Evolutionary conservation across 1,139 yeast genomes (phyloP).

Genomic region (Candida tetrigidarum): DNA sequence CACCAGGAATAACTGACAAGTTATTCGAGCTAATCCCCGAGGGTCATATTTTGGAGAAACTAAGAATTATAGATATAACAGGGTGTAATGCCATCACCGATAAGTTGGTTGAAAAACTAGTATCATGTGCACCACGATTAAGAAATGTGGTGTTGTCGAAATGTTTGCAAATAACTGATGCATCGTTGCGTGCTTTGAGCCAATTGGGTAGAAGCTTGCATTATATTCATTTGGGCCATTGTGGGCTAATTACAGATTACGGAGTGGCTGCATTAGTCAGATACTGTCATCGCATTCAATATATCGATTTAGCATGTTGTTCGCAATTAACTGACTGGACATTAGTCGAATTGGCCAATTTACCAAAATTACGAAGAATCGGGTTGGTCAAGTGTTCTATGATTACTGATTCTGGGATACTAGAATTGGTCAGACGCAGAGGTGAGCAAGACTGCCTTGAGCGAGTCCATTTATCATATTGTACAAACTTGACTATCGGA

Average conservation of each 20-base stretch:
- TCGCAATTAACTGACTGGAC: constrained; percentile 87
- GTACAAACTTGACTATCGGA: constrained; percentile 76
- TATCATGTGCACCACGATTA: constrained; percentile 77
- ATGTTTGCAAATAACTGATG: constrained; percentile 87
- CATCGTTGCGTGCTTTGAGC: constrained; percentile 72
- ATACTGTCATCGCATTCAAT: constrained; percentile 84
- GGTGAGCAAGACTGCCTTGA: constrained; percentile 80
- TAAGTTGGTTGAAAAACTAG: constrained; percentile 72
- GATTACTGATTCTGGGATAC: constrained; percentile 85
- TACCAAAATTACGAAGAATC: constrained; percentile 85
- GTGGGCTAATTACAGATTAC: constrained; percentile 85
- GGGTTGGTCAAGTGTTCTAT: constrained; percentile 92
- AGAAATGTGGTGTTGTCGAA: constrained; percentile 89
- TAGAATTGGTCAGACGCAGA: constrained; percentile 74
- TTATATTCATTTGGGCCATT: constrained; percentile 93
- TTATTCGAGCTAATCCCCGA: constrained; percentile 54
- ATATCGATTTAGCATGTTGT: constrained; percentile 95
- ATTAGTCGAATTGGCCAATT: constrained; percentile 71
- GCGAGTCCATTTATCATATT: constrained; percentile 91
- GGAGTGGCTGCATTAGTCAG: constrained; percentile 81
- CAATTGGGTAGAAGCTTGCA: constrained; percentile 82
- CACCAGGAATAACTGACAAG: constrained; percentile 69
- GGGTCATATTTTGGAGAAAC: constrained; percentile 47
- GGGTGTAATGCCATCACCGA: constrained; percentile 86
- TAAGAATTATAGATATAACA: constrained; percentile 85